Conservation (phyloP, 768 basidiomycete genomes). For the Tricholoma sp. region DNA sequence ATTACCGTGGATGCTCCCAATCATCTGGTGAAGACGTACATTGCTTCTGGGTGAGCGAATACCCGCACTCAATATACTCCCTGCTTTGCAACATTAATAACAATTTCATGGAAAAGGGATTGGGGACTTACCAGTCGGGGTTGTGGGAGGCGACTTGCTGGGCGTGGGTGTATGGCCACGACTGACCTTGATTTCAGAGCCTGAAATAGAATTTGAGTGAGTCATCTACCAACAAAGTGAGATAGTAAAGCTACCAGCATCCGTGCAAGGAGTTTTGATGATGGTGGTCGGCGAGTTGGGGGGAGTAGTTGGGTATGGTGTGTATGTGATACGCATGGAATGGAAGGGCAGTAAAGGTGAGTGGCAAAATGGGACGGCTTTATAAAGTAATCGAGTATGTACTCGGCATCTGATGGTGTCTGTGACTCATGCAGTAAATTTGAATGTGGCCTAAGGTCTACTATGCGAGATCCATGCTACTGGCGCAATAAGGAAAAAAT, state of each 20-base stretch:
- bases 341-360: not conserved
- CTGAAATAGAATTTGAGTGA: not conserved
- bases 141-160: not conserved
- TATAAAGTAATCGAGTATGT: not conserved
- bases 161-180: not conserved
- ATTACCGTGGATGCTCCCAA: not conserved
- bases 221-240: not conserved
- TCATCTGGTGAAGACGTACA: not conserved
- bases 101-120: not conserved
- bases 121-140: not conserved
- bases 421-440: not conserved
- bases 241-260: not conserved
- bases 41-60: not conserved
- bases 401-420: not conserved
- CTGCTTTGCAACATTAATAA: not conserved
- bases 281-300: not conserved
- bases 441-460: not conserved
- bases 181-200: not conserved
- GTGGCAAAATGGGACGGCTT: not conserved
- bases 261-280: not conserved
- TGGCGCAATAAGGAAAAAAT: too few relatives aligned
- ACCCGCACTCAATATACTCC: not conserved
- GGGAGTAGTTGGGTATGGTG: not conserved
- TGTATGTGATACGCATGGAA: not conserved
- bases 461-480: not conserved